Percentiles rank a stretch among this genome's conserved stretches.
phyloP scores from a whole-genome alignment of 139 green algal genomes.

The Chlamydomonas incerta region DNA sequence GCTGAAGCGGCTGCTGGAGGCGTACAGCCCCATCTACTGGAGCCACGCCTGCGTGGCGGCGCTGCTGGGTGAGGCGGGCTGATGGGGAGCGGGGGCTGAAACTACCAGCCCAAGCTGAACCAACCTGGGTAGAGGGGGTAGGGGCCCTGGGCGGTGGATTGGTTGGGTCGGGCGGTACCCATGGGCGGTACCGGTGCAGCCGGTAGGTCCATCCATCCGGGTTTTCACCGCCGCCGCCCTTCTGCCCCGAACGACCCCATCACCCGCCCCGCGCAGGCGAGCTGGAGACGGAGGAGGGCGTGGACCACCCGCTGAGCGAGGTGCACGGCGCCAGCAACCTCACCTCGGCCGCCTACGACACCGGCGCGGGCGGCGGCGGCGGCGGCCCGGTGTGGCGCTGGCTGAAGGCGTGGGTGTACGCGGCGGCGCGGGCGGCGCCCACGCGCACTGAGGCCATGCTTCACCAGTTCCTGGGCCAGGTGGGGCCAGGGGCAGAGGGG shows the following conservation, averaged over 20 bases:
- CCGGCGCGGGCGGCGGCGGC: not conserved
- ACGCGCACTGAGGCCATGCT: constrained; percentile 51
- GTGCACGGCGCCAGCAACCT: constrained; percentile 18
- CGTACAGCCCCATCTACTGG: constrained; percentile 47
- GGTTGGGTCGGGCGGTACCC: too few species aligned
- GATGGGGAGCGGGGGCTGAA: too few species aligned
- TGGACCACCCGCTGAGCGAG: constrained; percentile 46
- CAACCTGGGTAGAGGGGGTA: too few species aligned
- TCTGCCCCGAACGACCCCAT: too few species aligned
- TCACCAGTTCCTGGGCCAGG: constrained; percentile 53
- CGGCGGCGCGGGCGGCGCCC: constrained; percentile 31
- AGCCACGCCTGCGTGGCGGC: constrained; percentile 12
- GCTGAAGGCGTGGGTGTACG: constrained; percentile 43
- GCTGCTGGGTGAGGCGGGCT: not conserved
- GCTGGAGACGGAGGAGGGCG: constrained; percentile 59
- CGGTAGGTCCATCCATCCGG: too few species aligned
- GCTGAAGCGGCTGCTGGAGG: constrained; percentile 39
- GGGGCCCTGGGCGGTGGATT: too few species aligned
- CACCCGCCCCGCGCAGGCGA: constrained; percentile 6
- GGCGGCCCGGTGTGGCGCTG: constrained; percentile 46
- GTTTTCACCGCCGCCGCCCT: too few species aligned
- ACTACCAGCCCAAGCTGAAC: too few species aligned
- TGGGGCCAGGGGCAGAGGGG: too few species aligned
- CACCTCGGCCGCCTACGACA: not conserved
- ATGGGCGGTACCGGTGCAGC: too few species aligned